A percentile compares a stretch with the other conserved stretches of the same genome.
Conservation (phyloP, 1,284 basidiomycete species). For the Puccinia polysora region DNA sequence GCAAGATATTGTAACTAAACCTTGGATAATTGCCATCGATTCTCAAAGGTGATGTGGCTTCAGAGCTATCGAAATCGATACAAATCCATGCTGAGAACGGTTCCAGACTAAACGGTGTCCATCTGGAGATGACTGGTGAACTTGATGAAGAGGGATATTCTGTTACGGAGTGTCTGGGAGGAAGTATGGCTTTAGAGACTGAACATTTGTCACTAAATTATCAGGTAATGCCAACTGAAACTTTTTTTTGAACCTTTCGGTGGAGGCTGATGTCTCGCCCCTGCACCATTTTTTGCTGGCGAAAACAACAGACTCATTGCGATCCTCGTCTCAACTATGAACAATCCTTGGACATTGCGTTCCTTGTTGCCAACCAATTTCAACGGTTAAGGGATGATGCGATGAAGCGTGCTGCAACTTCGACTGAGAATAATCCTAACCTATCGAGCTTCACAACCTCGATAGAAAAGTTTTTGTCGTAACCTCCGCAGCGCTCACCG, state of each 20-base stretch:
- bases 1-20: no score
- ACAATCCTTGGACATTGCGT: constrained; percentile 58
- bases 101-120: constrained; percentile 84
- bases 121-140: constrained; percentile 94
- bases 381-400: constrained; percentile 5
- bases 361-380: constrained; percentile 55
- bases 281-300: no score
- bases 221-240: constrained; percentile 52
- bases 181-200: constrained; percentile 59
- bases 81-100: constrained; percentile 68
- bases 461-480: no score
- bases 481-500: no score
- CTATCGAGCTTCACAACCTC: no score
- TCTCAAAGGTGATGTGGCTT: constrained; percentile 82
- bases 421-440: no score
- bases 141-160: constrained; percentile 85
- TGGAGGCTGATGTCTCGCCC: neutral
- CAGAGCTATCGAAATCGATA: constrained; percentile 75
- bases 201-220: constrained; percentile 59
- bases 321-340: constrained; percentile 58
- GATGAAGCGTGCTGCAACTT: no score
- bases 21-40: constrained; percentile 71
- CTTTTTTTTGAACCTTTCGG: neutral
- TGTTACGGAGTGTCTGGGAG: constrained; percentile 65
- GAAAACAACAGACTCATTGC: constrained; percentile 48